A percentile compares a stretch with the other conserved stretches of the same genome.
Conservation (phyloP, 2,329 filamentous ascomycete genomes). For the Tricladium varicosporioides region DNA sequence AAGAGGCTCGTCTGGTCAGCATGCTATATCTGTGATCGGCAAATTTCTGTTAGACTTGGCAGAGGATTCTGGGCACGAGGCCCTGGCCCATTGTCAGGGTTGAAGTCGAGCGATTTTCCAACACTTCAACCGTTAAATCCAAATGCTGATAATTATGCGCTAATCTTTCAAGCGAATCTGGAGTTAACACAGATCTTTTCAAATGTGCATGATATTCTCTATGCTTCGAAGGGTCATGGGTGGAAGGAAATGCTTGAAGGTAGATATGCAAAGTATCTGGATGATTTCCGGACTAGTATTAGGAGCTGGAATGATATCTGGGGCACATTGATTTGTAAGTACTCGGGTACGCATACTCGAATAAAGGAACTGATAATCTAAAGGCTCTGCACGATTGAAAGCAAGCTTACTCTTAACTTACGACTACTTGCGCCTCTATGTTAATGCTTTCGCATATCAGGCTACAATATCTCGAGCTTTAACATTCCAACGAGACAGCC, state of each 20-base stretch:
- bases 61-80: slow-evolving; percentile 74
- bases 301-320: slow-evolving; percentile 70
- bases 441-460: slow-evolving; percentile 74
- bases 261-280: slow-evolving; percentile 73
- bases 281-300: slow-evolving; percentile 68
- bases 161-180: slow-evolving; percentile 68
- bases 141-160: slow-evolving; percentile 64
- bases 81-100: slow-evolving; percentile 64
- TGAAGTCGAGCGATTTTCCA: slow-evolving; percentile 39
- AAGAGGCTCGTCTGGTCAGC: slow-evolving; percentile 67
- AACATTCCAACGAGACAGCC: slow-evolving; percentile 27
- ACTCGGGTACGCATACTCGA: neutral
- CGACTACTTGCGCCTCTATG: slow-evolving; percentile 70
- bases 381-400: slow-evolving; percentile 63
- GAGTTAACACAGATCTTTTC: slow-evolving; percentile 71
- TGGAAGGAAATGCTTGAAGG: slow-evolving; percentile 69
- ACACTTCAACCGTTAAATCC: slow-evolving; percentile 57
- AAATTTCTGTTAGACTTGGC: slow-evolving; percentile 69
- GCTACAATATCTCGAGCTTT: slow-evolving; percentile 57
- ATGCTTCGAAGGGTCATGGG: slow-evolving; percentile 67
- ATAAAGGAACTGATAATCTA: neutral
- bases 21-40: slow-evolving; percentile 60
- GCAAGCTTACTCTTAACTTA: slow-evolving; percentile 67
- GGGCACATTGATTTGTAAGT: slow-evolving; percentile 62
- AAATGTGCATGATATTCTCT: slow-evolving; percentile 72